These are phyloP conservation scores for Astrocystis sublimbata DNA, from an alignment of 495 filamentous ascomycete genomes.

Conservation along the genomic window DNA sequence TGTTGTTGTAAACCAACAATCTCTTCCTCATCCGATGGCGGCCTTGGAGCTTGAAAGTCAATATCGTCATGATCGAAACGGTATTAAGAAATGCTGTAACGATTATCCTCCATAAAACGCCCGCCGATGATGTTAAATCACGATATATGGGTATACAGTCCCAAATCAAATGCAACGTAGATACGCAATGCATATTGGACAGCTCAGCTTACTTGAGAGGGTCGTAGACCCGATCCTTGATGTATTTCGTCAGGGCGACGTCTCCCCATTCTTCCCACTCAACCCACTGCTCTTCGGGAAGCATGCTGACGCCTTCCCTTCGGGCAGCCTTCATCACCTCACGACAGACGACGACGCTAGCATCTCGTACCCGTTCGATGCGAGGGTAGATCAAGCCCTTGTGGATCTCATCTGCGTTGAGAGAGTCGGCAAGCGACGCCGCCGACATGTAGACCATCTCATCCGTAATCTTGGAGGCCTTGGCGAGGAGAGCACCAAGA, in stretches of 20 bases:
- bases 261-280: constrained; percentile 83
- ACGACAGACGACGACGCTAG: constrained; percentile 81
- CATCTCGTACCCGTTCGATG: constrained; percentile 86
- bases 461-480: constrained; percentile 85
- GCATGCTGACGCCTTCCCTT: constrained; percentile 52
- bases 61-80: constrained; percentile 20
- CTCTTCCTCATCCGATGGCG: constrained; percentile 9
- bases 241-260: constrained; percentile 73
- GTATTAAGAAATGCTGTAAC: constrained; percentile 16
- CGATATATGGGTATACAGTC: constrained; percentile 13
- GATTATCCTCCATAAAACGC: constrained; percentile 11
- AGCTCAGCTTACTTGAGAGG: constrained; percentile 45
- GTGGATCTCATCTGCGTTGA: constrained; percentile 77
- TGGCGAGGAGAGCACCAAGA: constrained; percentile 89
- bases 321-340: constrained; percentile 91
- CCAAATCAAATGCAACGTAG: constrained; percentile 17
- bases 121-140: constrained; percentile 25
- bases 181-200: constrained; percentile 14
- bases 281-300: constrained; percentile 70
- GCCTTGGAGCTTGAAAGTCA: constrained; percentile 18
- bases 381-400: constrained; percentile 90
- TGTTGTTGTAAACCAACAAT: neutral
- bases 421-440: constrained; percentile 71
- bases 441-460: constrained; percentile 95
- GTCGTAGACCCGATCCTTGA: constrained; percentile 81